Evolutionary conservation across 2,329 filamentous ascomycete species (phyloP).

Genomic region (Epichloe hybrida): DNA sequence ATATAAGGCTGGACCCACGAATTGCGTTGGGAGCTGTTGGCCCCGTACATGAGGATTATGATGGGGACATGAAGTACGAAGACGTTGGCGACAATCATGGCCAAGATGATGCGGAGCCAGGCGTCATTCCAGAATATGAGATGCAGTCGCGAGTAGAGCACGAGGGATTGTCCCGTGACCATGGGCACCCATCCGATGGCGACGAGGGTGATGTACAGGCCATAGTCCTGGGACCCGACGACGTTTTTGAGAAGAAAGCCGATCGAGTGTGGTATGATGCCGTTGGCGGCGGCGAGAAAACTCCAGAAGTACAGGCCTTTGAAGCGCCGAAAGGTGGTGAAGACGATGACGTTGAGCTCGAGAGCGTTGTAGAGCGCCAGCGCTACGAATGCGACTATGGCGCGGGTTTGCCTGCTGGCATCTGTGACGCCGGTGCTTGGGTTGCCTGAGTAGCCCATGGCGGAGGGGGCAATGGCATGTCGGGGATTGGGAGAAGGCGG

Average conservation of each 20-base stretch:
- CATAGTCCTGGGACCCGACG: constrained; percentile 7
- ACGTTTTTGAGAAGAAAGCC: constrained; percentile 32
- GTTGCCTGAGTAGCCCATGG: constrained; percentile 5
- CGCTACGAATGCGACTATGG: constrained; percentile 3
- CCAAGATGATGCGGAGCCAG: constrained; percentile 33
- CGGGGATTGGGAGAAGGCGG: neutral
- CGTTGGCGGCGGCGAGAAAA: constrained; percentile 19
- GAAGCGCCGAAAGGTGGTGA: constrained; percentile 17
- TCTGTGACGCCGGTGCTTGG: neutral
- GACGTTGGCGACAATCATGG: constrained; percentile 42
- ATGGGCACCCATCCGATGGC: constrained; percentile 24
- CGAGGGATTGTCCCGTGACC: constrained; percentile 46
- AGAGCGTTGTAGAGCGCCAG: constrained; percentile 17
- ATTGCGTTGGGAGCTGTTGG: constrained; percentile 20
- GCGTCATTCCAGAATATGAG: constrained; percentile 37
- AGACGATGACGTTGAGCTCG: constrained; percentile 19
- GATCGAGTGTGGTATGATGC: constrained; percentile 22
- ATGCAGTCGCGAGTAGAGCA: constrained; percentile 49
- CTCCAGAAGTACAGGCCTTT: constrained; percentile 26
- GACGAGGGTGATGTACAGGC: constrained; percentile 10
- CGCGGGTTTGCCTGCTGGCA: neutral
- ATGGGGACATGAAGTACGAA: constrained; percentile 40
- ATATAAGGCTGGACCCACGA: constrained; percentile 18
- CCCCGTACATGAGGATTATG: constrained; percentile 40
- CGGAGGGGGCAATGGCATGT: neutral